Base-by-base conservation (phyloP, 1,284 basidiomycete genomes). In the Mycena sp. region DNA sequence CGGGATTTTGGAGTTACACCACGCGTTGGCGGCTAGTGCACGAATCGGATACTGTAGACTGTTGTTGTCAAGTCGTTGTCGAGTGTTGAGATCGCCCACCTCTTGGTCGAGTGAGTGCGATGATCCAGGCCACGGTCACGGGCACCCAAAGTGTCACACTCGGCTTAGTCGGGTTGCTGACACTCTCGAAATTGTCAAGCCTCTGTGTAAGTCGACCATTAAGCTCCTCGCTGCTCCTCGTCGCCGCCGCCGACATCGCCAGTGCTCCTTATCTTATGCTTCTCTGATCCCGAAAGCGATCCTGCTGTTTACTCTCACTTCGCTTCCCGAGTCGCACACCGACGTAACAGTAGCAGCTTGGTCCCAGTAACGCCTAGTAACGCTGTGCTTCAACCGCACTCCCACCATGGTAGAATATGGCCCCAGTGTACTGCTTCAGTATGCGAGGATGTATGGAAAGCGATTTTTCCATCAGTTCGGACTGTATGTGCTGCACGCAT, bases 401-500 rank as follows among this genome's bases (percentile, higher is more conserved):
- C 57, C 40, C 53, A 57, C 28, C 65, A 80, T 80, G 79, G 69
- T 77, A 38, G 66, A 67, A 56, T 70, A 73, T 68, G 68, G 71
- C 52, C 68, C 71, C 54, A 69, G 64, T 30, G 26, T 61, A 49
- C 60, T 77, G 21, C 69, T 83, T 26, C 77, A 78, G 51, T 74
- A 75, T 68, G 76, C 74, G 37, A 75, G 82, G 45, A 74, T 74
- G 17, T 70, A 81, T 35, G 79, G 80, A 14, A 84, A 86, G 59
- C 76, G 78, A 35, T 85, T 86, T 69, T 88, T 92, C 74, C 85
- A 88, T 55, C 84, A 83, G 49, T 92, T 93, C 72, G 91, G 91
- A 77, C 82, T 92, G 91, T 92, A 77, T 73, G 91, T 64, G 32
- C 58, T 48, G 46, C 46, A 48, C 26, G 51, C 28, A 54, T 58